Evolutionary conservation across 2,329 filamentous ascomycete genomes (phyloP).

Genomic region (Lachnellula hyalina): DNA sequence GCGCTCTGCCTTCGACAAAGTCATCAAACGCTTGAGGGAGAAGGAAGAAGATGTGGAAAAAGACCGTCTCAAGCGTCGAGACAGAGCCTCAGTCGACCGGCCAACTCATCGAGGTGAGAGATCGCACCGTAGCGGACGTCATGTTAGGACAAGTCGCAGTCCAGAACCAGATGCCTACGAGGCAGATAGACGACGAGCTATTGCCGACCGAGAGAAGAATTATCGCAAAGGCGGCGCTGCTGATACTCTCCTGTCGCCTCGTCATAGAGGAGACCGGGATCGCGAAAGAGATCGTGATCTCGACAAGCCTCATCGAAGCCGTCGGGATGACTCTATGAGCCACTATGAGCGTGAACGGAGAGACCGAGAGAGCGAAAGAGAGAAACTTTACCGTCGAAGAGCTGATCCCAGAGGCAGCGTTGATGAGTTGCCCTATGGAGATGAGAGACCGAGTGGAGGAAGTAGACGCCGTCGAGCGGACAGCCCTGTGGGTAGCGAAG

Average conservation of each 20-base stretch:
- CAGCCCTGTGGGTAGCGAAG: constrained; percentile 54
- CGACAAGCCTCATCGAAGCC: constrained; percentile 40
- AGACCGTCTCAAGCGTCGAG: constrained; percentile 53
- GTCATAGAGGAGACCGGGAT: constrained; percentile 27
- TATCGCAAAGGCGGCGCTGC: constrained; percentile 77
- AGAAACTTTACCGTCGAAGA: constrained; percentile 80
- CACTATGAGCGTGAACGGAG: constrained; percentile 82
- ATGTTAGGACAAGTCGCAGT: constrained; percentile 67
- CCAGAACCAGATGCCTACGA: constrained; percentile 95
- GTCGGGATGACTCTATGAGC: constrained; percentile 56
- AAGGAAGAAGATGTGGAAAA: constrained; percentile 79
- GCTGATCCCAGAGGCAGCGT: constrained; percentile 69
- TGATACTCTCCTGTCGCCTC: constrained; percentile 49
- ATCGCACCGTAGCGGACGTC: constrained; percentile 54
- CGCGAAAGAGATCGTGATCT: constrained; percentile 34
- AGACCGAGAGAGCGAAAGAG: constrained; percentile 84
- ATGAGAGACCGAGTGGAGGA: constrained; percentile 54
- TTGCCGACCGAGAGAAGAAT: constrained; percentile 88
- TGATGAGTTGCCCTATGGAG: constrained; percentile 89
- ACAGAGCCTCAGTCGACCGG: constrained; percentile 45
- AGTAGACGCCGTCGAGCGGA: constrained; percentile 72
- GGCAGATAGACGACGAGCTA: constrained; percentile 87
- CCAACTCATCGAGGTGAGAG: constrained; percentile 51
- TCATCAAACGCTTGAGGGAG: constrained; percentile 83
- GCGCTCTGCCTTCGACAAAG: constrained; percentile 82